Conservation (phyloP, 768 basidiomycete genomes). For the Boletus coccyginus region DNA sequence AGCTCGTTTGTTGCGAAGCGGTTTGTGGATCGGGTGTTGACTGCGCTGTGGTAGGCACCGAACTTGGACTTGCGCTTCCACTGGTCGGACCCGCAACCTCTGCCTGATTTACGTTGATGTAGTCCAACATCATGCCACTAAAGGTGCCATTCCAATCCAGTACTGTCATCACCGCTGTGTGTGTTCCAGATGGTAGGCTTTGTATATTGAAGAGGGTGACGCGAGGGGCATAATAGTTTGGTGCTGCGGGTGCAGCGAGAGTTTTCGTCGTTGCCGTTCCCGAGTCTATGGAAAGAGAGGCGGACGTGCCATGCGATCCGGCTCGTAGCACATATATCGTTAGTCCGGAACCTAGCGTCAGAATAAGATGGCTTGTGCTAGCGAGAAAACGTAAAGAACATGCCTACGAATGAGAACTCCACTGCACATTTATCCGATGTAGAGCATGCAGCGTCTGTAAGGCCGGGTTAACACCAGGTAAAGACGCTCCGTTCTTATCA, state of each 20-base stretch:
- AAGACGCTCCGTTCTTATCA: background rate
- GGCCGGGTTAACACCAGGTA: background rate
- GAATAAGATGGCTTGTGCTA: background rate
- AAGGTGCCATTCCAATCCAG: slow-evolving; percentile 22
- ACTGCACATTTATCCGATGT: slow-evolving; percentile 24
- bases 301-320: slow-evolving; percentile 26
- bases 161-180: slow-evolving; percentile 24
- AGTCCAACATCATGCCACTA: slow-evolving; percentile 31
- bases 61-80: background rate
- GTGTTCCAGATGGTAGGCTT: slow-evolving; percentile 21
- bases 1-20: background rate
- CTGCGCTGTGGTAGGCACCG: slow-evolving; percentile 1
- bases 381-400: background rate
- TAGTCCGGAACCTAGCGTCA: slow-evolving; percentile 23
- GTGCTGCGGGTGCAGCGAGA: slow-evolving; percentile 20
- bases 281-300: slow-evolving; percentile 25
- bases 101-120: slow-evolving; percentile 25
- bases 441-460: slow-evolving; percentile 22
- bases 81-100: slow-evolving; percentile 5
- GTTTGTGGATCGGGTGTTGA: background rate
- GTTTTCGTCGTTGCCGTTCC: slow-evolving; percentile 22
- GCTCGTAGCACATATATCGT: slow-evolving; percentile 30
- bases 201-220: slow-evolving; percentile 22
- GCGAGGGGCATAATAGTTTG: slow-evolving; percentile 23
- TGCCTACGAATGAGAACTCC: slow-evolving; percentile 26